Conservation (phyloP, 352 stramenopile genomes). For the Pythium biforme region DNA sequence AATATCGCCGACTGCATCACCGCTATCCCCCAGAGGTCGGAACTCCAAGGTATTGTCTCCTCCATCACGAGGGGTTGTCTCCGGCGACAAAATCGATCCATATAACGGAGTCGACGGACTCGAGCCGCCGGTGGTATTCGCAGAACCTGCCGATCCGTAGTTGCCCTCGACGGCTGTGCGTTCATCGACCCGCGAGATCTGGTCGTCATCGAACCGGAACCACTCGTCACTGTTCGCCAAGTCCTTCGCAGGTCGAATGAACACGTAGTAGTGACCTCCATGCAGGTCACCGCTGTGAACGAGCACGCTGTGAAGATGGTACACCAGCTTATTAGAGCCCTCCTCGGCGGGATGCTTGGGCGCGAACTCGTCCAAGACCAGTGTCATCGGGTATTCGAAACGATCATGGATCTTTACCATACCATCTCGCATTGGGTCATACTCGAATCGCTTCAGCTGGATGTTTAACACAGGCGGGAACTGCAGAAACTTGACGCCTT, state of each 20-base stretch:
- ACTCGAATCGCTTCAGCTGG: conserved; percentile 91
- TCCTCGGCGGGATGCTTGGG: conserved; percentile 18
- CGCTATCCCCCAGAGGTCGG: conserved; percentile 34
- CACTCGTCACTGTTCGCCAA: conserved; percentile 61
- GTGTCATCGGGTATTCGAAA: conserved; percentile 80
- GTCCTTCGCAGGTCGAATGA: conserved; percentile 78
- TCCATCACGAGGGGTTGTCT: conserved; percentile 25
- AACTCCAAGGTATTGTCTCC: conserved; percentile 30
- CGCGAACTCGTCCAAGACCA: conserved; percentile 74
- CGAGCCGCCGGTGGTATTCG: conserved; percentile 18
- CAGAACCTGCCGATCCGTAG: conserved; percentile 47
- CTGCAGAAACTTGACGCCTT: conserved; percentile 79
- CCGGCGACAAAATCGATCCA: conserved; percentile 50
- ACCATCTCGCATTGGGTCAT: conserved; percentile 78
- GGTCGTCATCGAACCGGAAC: conserved; percentile 86
- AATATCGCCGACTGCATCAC: conserved; percentile 7
- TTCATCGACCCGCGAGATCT: conserved; percentile 78
- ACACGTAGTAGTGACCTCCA: conserved; percentile 88
- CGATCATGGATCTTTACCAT: conserved; percentile 91
- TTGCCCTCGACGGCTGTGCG: conserved; percentile 72
- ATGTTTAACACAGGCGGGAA: conserved; percentile 92
- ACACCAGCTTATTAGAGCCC: conserved; percentile 37
- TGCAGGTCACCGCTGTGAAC: conserved; percentile 87
- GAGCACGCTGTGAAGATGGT: conserved; percentile 84
- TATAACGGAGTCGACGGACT: conserved; percentile 50